A percentile compares a stretch with the other conserved stretches of the same genome.
Evolutionary conservation across 2,329 filamentous ascomycete genomes (phyloP).

Genomic region (Fusarium sp.): DNA sequence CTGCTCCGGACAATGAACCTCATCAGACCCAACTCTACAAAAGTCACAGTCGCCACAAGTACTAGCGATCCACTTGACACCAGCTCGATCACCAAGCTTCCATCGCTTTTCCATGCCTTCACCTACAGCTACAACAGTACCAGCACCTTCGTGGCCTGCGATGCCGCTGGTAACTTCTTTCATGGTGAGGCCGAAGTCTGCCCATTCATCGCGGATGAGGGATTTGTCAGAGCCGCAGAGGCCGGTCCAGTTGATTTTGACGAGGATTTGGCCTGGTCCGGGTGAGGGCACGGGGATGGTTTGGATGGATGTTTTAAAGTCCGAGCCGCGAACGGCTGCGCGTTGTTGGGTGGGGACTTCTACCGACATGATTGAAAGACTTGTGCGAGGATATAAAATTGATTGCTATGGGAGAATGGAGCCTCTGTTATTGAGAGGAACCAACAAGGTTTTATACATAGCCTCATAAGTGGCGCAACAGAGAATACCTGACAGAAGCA

Average conservation of each 20-base stretch:
- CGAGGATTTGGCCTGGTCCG: slow-evolving; percentile 38
- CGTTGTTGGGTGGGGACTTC: slow-evolving; percentile 26
- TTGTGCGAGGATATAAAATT: accelerated
- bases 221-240: slow-evolving; percentile 46
- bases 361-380: slow-evolving; percentile 19
- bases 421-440: not conserved
- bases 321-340: slow-evolving; percentile 39
- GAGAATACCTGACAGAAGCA: not conserved
- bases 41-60: slow-evolving; percentile 83
- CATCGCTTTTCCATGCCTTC: slow-evolving; percentile 78
- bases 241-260: slow-evolving; percentile 43
- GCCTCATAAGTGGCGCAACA: not conserved
- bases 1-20: slow-evolving; percentile 80
- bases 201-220: slow-evolving; percentile 43
- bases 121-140: slow-evolving; percentile 82
- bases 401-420: too few relatives aligned
- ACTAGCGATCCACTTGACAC: slow-evolving; percentile 90
- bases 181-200: slow-evolving; percentile 40
- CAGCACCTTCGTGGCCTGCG: slow-evolving; percentile 80
- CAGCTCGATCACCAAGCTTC: slow-evolving; percentile 79
- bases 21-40: slow-evolving; percentile 77
- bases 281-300: slow-evolving; percentile 36
- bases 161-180: slow-evolving; percentile 52
- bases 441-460: not conserved
- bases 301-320: slow-evolving; percentile 27